Base-by-base conservation (phyloP, 371 early-diverging fungal genomes). In the Mortierella polycephala region DNA sequence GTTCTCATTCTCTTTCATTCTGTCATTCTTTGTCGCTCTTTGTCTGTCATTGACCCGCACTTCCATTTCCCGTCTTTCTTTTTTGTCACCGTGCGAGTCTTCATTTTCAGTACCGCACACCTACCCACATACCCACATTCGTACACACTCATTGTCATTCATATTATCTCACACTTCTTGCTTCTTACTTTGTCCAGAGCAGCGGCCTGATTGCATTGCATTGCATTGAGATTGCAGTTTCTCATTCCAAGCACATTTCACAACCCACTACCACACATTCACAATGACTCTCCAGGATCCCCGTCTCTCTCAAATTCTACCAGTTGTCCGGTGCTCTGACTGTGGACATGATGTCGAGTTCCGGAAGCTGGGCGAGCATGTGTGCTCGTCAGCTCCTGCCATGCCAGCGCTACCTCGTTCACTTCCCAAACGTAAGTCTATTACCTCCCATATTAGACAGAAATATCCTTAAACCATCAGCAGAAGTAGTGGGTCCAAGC, bases 341-440 rank as follows among this genome's bases (percentile, higher is more conserved):
- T 90, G 91, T 81, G 91, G 89, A 42, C 69, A 84, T 62, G 86
- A 86, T 62, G 86, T 90, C 39, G 85, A 85, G 57, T 85, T 89
- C 60, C 85, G 87, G 12, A 81, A 79, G 57, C 70, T 90, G 49
- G 86, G 86, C 47, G 87, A 87, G 51, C 91, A 90, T 67, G 73
- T 87, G 14, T 90, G 91, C 58, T 74, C 85, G 11, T 84, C 82
- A 49, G 85, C 84, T 57, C 91, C 89, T 18, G 81, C 87, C 41
- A 74, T 90, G 50, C 91, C 91, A 39, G 65, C 81, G 13, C 57
- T 89, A 30, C 89, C 89, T 8, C 23, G 40, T 80, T 83, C 20
- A 55, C 11, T 58, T 21, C 81, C 57, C 54, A 74, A 52, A 23
- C 62, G 74, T 72, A 79, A 62, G 75, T 73, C 40, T 50, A 1